Conservation (phyloP, 306 rosid genomes). For the Acacia melanoxylon region DNA sequence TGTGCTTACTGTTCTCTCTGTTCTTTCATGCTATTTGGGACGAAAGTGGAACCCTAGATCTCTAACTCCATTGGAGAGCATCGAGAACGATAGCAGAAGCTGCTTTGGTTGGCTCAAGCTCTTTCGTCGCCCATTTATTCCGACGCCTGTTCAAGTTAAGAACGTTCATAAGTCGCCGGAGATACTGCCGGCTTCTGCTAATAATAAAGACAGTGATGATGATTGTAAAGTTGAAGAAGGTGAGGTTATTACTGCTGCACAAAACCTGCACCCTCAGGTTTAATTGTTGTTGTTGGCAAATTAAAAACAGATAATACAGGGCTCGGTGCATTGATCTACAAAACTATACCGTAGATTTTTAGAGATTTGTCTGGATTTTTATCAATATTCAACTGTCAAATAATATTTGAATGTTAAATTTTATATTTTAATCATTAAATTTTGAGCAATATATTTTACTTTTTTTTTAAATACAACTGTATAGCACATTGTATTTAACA, state of each 20-base stretch:
- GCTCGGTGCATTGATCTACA: neutral
- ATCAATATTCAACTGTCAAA: too few species aligned
- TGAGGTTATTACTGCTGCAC: conserved; percentile 25
- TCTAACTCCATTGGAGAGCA: conserved; percentile 46
- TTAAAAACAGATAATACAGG: too few species aligned
- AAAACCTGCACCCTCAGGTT: conserved; percentile 7
- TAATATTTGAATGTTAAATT: too few species aligned
- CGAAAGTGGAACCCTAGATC: conserved; percentile 39
- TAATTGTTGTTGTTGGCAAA: neutral
- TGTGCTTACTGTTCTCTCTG: conserved; percentile 49
- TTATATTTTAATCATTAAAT: too few species aligned
- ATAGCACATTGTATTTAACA: too few species aligned
- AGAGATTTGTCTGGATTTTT: too few species aligned
- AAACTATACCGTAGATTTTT: too few species aligned
- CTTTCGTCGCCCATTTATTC: conserved; percentile 24
- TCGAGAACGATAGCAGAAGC: conserved; percentile 30
- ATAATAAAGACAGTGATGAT: neutral
- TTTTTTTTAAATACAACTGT: too few species aligned
- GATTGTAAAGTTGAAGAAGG: conserved; percentile 31
- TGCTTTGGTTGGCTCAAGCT: conserved; percentile 52
- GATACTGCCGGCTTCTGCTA: conserved; percentile 34
- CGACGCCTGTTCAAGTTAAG: conserved; percentile 32
- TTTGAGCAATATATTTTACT: too few species aligned
- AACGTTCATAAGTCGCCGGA: conserved; percentile 42
- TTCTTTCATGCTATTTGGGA: conserved; percentile 63